Conservation (phyloP, 2,329 filamentous ascomycete genomes). For the Sporothrix inflata region DNA sequence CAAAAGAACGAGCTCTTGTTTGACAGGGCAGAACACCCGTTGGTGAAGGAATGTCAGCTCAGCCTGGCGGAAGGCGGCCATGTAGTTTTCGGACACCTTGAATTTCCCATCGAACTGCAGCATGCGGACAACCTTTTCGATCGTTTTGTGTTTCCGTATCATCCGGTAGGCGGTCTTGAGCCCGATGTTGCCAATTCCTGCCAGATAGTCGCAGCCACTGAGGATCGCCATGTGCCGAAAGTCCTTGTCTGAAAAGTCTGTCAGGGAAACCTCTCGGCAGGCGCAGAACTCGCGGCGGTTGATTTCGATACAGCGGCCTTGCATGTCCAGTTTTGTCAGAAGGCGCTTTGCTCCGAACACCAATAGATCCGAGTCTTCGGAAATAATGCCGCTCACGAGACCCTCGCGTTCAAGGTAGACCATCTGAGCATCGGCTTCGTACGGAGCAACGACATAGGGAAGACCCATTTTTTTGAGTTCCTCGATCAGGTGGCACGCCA, state of each 20-base stretch:
- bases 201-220: slow-evolving; percentile 94
- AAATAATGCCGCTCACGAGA: slow-evolving; percentile 83
- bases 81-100: slow-evolving; percentile 77
- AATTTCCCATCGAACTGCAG: slow-evolving; percentile 88
- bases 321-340: slow-evolving; percentile 91
- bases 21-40: slow-evolving; percentile 84
- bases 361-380: slow-evolving; percentile 93
- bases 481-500: slow-evolving; percentile 90
- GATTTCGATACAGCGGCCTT: slow-evolving; percentile 91
- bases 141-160: slow-evolving; percentile 84
- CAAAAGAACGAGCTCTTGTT: slow-evolving; percentile 72
- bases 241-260: slow-evolving; percentile 88
- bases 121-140: slow-evolving; percentile 80
- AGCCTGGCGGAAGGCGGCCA: slow-evolving; percentile 79
- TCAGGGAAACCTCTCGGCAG: slow-evolving; percentile 83
- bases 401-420: slow-evolving; percentile 90
- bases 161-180: slow-evolving; percentile 92
- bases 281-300: slow-evolving; percentile 86
- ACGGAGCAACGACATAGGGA: slow-evolving; percentile 90
- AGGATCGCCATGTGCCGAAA: slow-evolving; percentile 96
- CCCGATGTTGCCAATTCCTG: slow-evolving; percentile 81
- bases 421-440: slow-evolving; percentile 96
- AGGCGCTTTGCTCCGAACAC: slow-evolving; percentile 92
- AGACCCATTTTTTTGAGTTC: slow-evolving; percentile 81
- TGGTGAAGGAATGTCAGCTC: slow-evolving; percentile 93